These are phyloP conservation scores for Lachancea dasiensis DNA, from an alignment of 805 yeast species.

Conservation along the genomic window DNA sequence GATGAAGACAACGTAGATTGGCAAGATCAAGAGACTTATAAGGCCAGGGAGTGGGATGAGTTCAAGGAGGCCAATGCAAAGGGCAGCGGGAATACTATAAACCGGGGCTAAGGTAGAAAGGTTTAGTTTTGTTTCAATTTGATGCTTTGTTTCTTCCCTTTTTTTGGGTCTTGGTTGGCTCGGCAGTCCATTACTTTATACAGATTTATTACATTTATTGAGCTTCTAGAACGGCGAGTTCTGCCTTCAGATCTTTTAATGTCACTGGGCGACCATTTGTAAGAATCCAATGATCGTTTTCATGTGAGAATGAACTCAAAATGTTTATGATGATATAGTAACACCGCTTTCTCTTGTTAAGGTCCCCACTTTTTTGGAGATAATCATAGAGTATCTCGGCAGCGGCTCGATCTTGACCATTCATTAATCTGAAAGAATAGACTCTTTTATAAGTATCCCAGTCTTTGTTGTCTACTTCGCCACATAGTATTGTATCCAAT, in stretches of 20 bases:
- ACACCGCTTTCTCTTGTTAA: conserved; percentile 16
- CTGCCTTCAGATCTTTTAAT: conserved; percentile 23
- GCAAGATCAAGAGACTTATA: conserved; percentile 61
- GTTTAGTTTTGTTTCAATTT: too few species aligned
- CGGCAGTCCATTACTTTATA: too few species aligned
- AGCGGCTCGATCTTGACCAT: conserved; percentile 27
- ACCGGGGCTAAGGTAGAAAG: conserved; percentile 53
- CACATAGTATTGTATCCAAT: conserved; percentile 20
- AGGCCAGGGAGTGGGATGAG: conserved; percentile 87
- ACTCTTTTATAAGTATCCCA: conserved; percentile 25
- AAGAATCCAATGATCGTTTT: conserved; percentile 28
- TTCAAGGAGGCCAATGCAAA: conserved; percentile 79
- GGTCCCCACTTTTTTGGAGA: conserved; percentile 8
- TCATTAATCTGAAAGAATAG: conserved; percentile 27
- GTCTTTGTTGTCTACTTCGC: conserved; percentile 12
- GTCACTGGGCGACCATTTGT: conserved; percentile 15
- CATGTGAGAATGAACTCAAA: conserved; percentile 21
- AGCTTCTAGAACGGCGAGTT: conserved; percentile 10
- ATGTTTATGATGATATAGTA: conserved; percentile 25
- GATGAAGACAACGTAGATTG: conserved; percentile 57
- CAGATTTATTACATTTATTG: too few species aligned
- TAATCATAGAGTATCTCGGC: conserved; percentile 27
- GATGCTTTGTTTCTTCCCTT: too few species aligned
- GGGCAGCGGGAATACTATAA: conserved; percentile 86
- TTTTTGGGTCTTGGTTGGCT: too few species aligned